Evolutionary conservation across 805 yeast genomes (phyloP).

Genomic region (Candida maltosa): DNA sequence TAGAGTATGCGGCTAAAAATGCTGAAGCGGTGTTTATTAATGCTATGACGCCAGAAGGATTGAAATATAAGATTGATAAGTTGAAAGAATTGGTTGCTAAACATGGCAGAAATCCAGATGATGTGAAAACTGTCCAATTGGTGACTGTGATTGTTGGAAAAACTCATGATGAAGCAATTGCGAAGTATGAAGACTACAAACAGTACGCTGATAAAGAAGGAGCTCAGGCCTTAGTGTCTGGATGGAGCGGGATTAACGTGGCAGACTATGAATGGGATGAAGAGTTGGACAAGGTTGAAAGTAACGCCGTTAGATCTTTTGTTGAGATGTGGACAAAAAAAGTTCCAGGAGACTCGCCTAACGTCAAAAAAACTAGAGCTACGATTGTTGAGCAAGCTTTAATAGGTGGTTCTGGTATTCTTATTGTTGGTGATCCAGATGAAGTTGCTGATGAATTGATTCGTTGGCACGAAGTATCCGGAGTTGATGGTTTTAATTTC

Average conservation of each 20-base stretch:
- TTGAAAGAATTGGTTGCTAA: constrained; percentile 30
- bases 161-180: constrained; percentile 42
- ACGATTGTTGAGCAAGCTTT: constrained; percentile 25
- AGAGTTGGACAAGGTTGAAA: constrained; percentile 26
- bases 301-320: constrained; percentile 28
- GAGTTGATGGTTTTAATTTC: constrained; percentile 43
- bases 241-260: constrained; percentile 42
- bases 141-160: constrained; percentile 35
- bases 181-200: constrained; percentile 29
- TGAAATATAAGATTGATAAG: constrained; percentile 24
- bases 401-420: constrained; percentile 29
- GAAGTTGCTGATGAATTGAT: constrained; percentile 40
- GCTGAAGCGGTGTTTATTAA: constrained; percentile 43
- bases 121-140: constrained; percentile 35
- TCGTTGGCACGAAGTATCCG: constrained; percentile 34
- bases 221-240: constrained; percentile 35
- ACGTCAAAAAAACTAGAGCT: constrained; percentile 18
- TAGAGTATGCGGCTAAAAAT: constrained; percentile 39
- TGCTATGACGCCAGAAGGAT: constrained; percentile 26
- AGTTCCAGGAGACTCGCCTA: constrained; percentile 21
- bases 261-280: constrained; percentile 29
- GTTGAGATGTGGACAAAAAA: constrained; percentile 30
- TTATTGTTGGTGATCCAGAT: constrained; percentile 30
- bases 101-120: constrained; percentile 30
- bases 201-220: constrained; percentile 38